Evolutionary conservation across 2,329 filamentous ascomycete genomes (phyloP), one percentile per base, ranked within the genome.

Genomic region (Alternaria postmessia): DNA sequence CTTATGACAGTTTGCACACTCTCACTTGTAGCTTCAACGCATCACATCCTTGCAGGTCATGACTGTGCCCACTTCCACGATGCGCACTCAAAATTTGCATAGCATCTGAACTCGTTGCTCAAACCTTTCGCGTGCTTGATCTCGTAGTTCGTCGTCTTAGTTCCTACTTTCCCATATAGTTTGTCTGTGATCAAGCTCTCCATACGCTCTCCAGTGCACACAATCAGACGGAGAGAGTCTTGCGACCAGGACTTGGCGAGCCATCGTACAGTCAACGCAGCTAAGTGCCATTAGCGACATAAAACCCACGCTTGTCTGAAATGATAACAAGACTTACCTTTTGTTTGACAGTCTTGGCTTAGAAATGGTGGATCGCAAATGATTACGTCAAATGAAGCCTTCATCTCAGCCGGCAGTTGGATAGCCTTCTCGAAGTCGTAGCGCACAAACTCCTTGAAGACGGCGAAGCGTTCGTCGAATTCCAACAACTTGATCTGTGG

Each of bases 191-290:
- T 83, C 14, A 93, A 80, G 1, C 72, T 64, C 60, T 87, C 84
- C 90, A 94, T 91, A 47, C 91, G 84, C 79, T 94, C 91, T 57
- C 92, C 92, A 0, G 92, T 95, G 77, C 89, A 92, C 28, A 91
- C 82, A 52, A 94, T 86, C 53, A 93, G 72, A 22, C 68, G 73
- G 11, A 78, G 64, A 7, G 64, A 66, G 3, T 70, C 69, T n/a
- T 71, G 59, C 20, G 66, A 69, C 80, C 81, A 84, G 9, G 69
- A 76, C 46, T 86, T 89, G 26, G 87, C 83, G 44, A 94, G 83
- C 89, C 88, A 94, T n/a, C 89, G 86, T 18, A 89, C 86, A 2
- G 91, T 93, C 69, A 94, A 78, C 8, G 91, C 91, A 62, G 87
- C 90, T 91, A 52, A 18, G 28, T n/a, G 18, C 48, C 9, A 64